phyloP scores from a whole-genome alignment of 163 green algal genomes.

The Volvox carteri region DNA sequence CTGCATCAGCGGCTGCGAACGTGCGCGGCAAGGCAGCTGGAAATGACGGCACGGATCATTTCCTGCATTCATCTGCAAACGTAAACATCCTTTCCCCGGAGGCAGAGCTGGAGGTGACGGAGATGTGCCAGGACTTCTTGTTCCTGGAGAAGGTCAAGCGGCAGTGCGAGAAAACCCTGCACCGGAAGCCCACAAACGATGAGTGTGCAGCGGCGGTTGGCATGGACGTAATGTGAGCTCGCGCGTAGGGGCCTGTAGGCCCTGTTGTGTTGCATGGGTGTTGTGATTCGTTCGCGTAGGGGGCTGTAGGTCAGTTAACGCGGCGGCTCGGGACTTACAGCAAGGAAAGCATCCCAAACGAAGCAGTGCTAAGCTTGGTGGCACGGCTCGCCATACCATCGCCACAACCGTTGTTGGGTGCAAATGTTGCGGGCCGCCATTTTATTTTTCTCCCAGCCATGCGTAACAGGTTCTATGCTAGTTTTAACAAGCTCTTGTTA shows the following conservation, averaged over 20 bases:
- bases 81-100: constrained; percentile 74
- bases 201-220: constrained; percentile 75
- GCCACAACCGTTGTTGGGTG: too few relatives aligned
- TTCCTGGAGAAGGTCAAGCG: constrained; percentile 68
- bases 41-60: neutral
- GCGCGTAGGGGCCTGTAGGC: too few relatives aligned
- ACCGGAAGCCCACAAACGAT: constrained; percentile 61
- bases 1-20: neutral
- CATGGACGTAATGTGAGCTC: constrained; percentile 59
- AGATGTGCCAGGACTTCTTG: constrained; percentile 78
- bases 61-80: neutral
- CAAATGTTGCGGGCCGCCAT: too few relatives aligned
- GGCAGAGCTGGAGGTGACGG: constrained; percentile 80
- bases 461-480: too few relatives aligned
- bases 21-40: neutral
- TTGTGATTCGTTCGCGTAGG: neutral
- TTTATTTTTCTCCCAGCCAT: too few relatives aligned
- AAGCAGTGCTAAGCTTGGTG: too few relatives aligned
- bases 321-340: too few relatives aligned
- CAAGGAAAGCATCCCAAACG: too few relatives aligned
- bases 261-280: neutral
- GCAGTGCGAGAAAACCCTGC: constrained; percentile 64
- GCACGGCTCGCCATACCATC: too few relatives aligned
- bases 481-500: too few relatives aligned
- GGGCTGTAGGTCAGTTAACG: too few relatives aligned